Conservation (phyloP, 2,329 filamentous ascomycete species). For the Alternaria infectoria region DNA sequence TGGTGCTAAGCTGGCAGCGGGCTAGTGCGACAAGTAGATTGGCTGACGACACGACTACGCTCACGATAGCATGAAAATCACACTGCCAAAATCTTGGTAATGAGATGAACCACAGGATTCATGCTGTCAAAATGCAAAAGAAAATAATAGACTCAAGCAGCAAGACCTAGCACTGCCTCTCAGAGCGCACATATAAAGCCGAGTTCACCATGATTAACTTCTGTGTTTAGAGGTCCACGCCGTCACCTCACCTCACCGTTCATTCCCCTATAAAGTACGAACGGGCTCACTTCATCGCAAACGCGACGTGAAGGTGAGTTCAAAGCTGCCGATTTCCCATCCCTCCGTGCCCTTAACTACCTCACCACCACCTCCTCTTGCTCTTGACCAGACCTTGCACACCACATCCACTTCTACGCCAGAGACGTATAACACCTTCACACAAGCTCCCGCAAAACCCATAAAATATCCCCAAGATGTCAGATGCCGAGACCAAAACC, state of each 20-base stretch:
- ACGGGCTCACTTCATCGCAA: not conserved
- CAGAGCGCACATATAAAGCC: not conserved
- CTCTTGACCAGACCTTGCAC: not conserved
- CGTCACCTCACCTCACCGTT: not conserved
- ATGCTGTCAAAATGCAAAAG: not conserved
- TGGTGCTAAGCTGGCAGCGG: not conserved
- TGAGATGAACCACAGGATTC: not conserved
- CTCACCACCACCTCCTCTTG: not conserved
- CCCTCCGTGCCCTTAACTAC: not conserved
- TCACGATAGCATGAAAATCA: not conserved
- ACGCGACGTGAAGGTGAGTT: not conserved
- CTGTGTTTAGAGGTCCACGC: not conserved
- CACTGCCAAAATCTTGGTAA: not conserved
- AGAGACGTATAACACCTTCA: not conserved
- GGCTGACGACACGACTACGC: constrained; percentile 1
- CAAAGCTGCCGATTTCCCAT: not conserved
- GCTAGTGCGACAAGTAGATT: not conserved
- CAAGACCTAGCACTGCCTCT: not conserved
- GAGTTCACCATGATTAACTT: not conserved
- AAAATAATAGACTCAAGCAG: not conserved
- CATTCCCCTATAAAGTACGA: not conserved
- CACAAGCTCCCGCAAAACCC: not conserved
- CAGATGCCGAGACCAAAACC: constrained; percentile 7
- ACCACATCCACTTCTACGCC: not conserved
- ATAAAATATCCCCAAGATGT: constrained; percentile 2